These are phyloP conservation scores for Porphyrellus sp. DNA, from an alignment of 1,284 basidiomycete species.

Conservation along the genomic window DNA sequence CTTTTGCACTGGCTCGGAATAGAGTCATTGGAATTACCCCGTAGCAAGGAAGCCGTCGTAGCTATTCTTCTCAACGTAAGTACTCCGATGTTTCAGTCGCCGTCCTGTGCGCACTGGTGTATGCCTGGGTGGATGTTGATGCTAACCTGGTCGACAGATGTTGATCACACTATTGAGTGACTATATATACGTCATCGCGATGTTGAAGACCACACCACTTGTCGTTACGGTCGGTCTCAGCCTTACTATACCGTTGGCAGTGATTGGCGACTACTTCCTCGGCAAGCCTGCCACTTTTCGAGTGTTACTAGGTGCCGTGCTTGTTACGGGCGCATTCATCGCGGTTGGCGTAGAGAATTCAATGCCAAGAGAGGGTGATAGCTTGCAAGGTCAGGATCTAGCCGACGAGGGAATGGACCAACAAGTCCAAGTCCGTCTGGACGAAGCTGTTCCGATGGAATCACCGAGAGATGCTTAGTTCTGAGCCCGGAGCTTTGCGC, in stretches of 20 bases:
- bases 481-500: background rate
- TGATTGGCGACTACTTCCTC: slow-evolving; percentile 74
- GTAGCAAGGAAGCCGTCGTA: slow-evolving; percentile 52
- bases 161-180: slow-evolving; percentile 81
- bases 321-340: slow-evolving; percentile 68
- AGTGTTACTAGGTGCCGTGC: slow-evolving; percentile 62
- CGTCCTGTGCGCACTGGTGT: background rate
- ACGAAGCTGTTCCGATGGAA: slow-evolving; percentile 8
- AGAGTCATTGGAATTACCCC: slow-evolving; percentile 78
- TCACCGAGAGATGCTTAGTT: slow-evolving; percentile 11
- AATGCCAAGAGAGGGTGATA: slow-evolving; percentile 18
- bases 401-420: slow-evolving; percentile 3
- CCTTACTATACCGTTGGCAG: slow-evolving; percentile 91
- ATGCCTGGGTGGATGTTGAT: background rate
- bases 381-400: slow-evolving; percentile 2
- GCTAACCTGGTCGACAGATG: slow-evolving; percentile 58
- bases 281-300: slow-evolving; percentile 52
- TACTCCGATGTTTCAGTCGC: slow-evolving; percentile 1
- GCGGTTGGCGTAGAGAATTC: slow-evolving; percentile 62
- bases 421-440: slow-evolving; percentile 5
- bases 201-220: slow-evolving; percentile 95
- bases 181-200: slow-evolving; percentile 86
- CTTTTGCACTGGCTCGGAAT: slow-evolving; percentile 74
- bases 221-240: slow-evolving; percentile 93
- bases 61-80: slow-evolving; percentile 77